Evolutionary conservation across 352 stramenopile genomes (phyloP), one percentile per base, ranked within the genome.

Genomic region (Globisporangium spiculum): DNA sequence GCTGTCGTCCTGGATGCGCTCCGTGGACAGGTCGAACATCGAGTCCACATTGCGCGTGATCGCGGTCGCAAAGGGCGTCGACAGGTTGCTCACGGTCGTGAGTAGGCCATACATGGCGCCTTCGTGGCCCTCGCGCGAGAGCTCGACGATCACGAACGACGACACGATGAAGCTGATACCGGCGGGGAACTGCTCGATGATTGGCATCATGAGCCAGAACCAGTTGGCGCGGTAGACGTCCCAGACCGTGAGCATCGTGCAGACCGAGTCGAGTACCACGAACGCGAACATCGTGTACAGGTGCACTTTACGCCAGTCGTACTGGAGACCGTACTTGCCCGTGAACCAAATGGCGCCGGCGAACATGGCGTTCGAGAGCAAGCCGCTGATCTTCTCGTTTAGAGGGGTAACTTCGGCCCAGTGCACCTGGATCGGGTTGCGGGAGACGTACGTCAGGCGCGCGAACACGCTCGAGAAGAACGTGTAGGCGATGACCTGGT

Each of bases 31-130:
- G 24, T 86, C 65, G 24, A 78, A 91, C 5, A 63, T 32, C 16
- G 72, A 70, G 53, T 84, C 59, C 27, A 90, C 65, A 64, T 81
- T 82, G 14, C 68, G 69, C 27, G 76, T 80, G 44, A 88, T 71
- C 9, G 76, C 71, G 1, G 76, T 68, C 5, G 79, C 63, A 61
- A 91, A 81, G 24, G 83, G 79, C 1, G 67, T 73, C 26, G 65
- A 69, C 8, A 91, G 67, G 68, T 90, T 91, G 65, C 71, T 73
- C 27, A 91, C 81, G 16, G 83, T 91, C 22, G 81, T 86, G 34
- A 91, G 67, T 26, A 91, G 72, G 9, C 83, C 80, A 64, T 88
- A 87, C 68, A 90, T 82, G 44, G 81, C 81, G 26, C 79, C 80
- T 72, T 91, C 83, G 56, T 89, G 73, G 14, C 83, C 83, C 65